Base-by-base conservation (phyloP, 441 rosid genomes). In the Dalechampia spathulata region DNA sequence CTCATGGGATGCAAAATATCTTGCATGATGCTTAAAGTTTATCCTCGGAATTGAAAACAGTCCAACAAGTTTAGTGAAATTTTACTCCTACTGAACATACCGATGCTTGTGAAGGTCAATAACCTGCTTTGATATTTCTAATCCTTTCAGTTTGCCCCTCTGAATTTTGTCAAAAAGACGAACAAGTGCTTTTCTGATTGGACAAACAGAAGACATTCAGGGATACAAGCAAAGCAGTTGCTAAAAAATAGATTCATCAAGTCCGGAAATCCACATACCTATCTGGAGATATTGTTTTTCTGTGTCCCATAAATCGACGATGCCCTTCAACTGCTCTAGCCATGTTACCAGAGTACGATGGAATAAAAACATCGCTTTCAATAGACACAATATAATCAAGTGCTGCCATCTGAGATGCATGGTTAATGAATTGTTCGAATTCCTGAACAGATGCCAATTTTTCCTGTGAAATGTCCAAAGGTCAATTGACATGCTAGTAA, bases 251-350 rank as follows among this genome's bases (percentile, higher is more conserved):
- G n/a, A 38, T 6, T 9, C 2, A 22, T 38, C 46, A 21, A 9
- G 47, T 23, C 17, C 34, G 13, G 50, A 15, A 49, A 39, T 34
- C 10, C 55, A 1, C 38, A 55, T 58, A 76, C 97, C 94, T 84
- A 72, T 87, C 94, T 0, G 97, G 95, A 66, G 95, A 82, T 55
- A 86, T 76, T 16, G 96, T 90, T 78, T 82, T 90, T 63, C 94
- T 78, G 65, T 94, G 99, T 48, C 99, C 96, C 57, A 90, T 81
- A 77, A 72, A 94, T 55, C 95, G 94, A 7, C 99, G 97, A 57
- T 86, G 97, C 61, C 99, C 97, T 87, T 86, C 96, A 55, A 87
- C 96, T 53, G 97, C 95, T 68, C 87, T 84, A 0, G 96, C 99
- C 99, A 94, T 90, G 78, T 94, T 90, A 28, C 99, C 99, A 15